Evolutionary conservation across 1,284 basidiomycete genomes (phyloP).

Genomic region (Ceratorhiza oryzae-sativae): DNA sequence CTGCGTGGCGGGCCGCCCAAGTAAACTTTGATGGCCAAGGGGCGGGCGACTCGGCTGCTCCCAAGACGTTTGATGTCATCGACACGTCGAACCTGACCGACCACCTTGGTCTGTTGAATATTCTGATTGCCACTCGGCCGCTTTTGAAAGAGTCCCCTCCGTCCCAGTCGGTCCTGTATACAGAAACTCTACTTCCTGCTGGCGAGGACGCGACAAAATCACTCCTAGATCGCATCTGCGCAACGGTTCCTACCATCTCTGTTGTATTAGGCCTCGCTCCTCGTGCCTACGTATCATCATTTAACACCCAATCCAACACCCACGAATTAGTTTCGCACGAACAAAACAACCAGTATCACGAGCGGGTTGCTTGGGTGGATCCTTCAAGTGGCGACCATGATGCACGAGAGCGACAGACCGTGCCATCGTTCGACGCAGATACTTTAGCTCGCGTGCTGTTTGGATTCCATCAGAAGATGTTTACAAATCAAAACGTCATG

Average conservation of each 20-base stretch:
- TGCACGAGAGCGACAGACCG: not conserved
- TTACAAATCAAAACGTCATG: slow-evolving; percentile 45
- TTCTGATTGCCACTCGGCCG: not conserved
- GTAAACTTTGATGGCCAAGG: slow-evolving; percentile 3
- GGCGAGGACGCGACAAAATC: slow-evolving; percentile 8
- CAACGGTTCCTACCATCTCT: slow-evolving; percentile 19
- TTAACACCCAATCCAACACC: slow-evolving; percentile 8
- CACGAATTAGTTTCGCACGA: not conserved
- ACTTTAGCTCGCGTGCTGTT: not conserved
- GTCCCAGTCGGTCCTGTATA: slow-evolving; percentile 25
- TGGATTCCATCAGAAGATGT: slow-evolving; percentile 45
- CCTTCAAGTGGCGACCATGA: slow-evolving; percentile 15
- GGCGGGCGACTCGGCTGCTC: not conserved
- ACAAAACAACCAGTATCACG: not conserved
- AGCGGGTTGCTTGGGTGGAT: slow-evolving; percentile 26
- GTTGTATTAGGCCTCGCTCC: slow-evolving; percentile 11
- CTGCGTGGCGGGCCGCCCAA: not conserved
- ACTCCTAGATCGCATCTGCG: not conserved
- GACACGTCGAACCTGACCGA: slow-evolving; percentile 27
- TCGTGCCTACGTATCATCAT: slow-evolving; percentile 2
- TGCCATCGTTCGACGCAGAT: slow-evolving; percentile 4
- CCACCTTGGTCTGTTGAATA: slow-evolving; percentile 25
- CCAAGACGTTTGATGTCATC: slow-evolving; percentile 12
- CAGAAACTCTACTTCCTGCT: not conserved
- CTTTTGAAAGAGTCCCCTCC: slow-evolving; percentile 8